Evolutionary conservation across 495 filamentous ascomycete species (phyloP).

Genomic region (Xylaria venustula): DNA sequence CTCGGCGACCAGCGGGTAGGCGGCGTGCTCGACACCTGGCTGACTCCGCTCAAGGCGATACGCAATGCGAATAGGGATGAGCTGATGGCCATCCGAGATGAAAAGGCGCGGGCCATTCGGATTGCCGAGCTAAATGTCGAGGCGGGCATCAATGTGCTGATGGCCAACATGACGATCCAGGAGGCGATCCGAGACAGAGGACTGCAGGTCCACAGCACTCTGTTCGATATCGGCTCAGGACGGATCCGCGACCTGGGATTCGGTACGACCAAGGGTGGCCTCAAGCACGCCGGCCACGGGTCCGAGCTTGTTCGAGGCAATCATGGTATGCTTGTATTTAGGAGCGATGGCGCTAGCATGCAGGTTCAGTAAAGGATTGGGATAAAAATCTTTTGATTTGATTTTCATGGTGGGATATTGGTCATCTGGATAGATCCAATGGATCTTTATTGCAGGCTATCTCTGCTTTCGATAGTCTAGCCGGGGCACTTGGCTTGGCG

Average conservation of each 20-base stretch:
- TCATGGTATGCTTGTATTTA: slow-evolving; percentile 51
- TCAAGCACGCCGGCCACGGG: slow-evolving; percentile 12
- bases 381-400: not conserved
- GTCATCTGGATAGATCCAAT: no score
- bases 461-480: no score
- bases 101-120: slow-evolving; percentile 47
- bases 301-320: slow-evolving; percentile 42
- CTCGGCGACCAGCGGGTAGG: slow-evolving; percentile 68
- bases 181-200: slow-evolving; percentile 68
- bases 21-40: slow-evolving; percentile 77
- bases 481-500: not conserved
- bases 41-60: slow-evolving; percentile 67
- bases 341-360: slow-evolving; percentile 34
- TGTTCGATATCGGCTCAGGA: slow-evolving; percentile 67
- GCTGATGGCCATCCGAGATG: slow-evolving; percentile 47
- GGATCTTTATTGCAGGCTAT: no score
- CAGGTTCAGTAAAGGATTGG: slow-evolving; percentile 9
- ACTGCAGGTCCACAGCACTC: slow-evolving; percentile 67
- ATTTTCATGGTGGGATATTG: not conserved
- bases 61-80: slow-evolving; percentile 55
- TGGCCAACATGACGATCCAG: slow-evolving; percentile 58
- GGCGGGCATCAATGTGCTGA: slow-evolving; percentile 61
- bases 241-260: slow-evolving; percentile 57
- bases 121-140: slow-evolving; percentile 70
- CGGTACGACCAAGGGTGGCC: slow-evolving; percentile 37